Percentiles rank a stretch among this genome's conserved stretches.
Evolutionary conservation across 73 alveolate genomes (phyloP).

Genomic region (Tetrahymena borealis): DNA sequence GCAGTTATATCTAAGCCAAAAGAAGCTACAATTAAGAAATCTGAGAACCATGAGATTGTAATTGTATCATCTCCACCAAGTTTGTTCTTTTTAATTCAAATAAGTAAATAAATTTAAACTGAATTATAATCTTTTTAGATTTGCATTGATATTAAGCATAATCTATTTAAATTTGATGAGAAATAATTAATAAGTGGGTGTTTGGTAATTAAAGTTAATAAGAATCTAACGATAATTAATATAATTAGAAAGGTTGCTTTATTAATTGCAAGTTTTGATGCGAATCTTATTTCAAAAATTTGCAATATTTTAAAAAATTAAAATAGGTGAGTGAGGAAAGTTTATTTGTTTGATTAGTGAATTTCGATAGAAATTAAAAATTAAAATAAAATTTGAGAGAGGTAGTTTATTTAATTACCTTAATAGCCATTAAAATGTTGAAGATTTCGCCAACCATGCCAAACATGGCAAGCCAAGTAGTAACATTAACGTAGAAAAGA

Average conservation of each 20-base stretch:
- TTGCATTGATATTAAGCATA: background rate
- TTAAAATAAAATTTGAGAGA: background rate
- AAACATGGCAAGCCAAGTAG: constrained; percentile 40
- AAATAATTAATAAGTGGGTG: background rate
- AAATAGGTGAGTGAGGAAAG: background rate
- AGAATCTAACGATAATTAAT: background rate
- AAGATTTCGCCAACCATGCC: constrained; percentile 6
- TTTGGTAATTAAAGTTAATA: too few relatives aligned
- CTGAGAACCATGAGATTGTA: background rate
- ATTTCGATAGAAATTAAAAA: background rate
- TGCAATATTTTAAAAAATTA: background rate
- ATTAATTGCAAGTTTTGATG: background rate
- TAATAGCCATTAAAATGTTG: constrained; percentile 2
- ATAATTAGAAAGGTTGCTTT: background rate
- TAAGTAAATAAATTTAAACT: background rate
- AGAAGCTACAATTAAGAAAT: constrained; percentile 4
- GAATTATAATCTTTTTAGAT: too few relatives aligned
- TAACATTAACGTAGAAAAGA: constrained; percentile 63
- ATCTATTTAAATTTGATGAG: background rate
- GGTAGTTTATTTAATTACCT: background rate
- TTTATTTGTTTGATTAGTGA: background rate
- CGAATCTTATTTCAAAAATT: background rate
- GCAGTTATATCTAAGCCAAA: constrained; percentile 51
- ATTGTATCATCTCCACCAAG: background rate
- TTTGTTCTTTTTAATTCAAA: background rate